Base-by-base conservation (phyloP, 768 basidiomycete genomes). In the Lactarius trivialis region DNA sequence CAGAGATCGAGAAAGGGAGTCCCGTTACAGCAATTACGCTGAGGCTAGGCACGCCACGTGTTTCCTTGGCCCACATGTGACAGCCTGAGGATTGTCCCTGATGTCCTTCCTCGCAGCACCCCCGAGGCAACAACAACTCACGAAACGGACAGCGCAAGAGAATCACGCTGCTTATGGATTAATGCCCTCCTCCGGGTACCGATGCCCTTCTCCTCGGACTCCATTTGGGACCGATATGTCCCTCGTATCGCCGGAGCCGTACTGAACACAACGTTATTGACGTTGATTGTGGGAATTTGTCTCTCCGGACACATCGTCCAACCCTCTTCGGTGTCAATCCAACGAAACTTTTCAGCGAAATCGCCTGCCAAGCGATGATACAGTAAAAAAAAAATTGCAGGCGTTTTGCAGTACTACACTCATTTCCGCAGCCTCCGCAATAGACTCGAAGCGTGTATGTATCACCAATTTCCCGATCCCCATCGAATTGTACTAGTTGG, bases 131-230 rank as follows among this genome's bases (percentile, higher is more conserved):
- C 37, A 6, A 39, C 21, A 48, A 24, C 45, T 7, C 17, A 39
- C 39, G 39, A 15, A 24, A 48, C 45, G 12, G 24, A 24, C 24
- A 5, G 7, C 45, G 45, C 21, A 21, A 45, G 21, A 45, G 43
- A 48, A 48, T 7, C 45, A 24, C 21, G 4, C 45, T 26, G 6
- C 12, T 24, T 48, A 48, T 24, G 45, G 45, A 12, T 48, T 52
- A 37, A 52, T 52, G 24, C 24, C 14, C 34, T 28, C 39, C 15
- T 9, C 1, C 56, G 56, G 61, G 26, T 43, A 45, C 43, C 3
- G 21, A 58, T 62, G 41, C 7, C 61, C 56, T 53, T 49, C 41
- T 58, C 61, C 56, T 62, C 61, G 61, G 61, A 58, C 45, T 14
- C 24, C 21, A 14, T 14, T 48, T 48, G 45, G 24, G 12, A 26